Base-by-base conservation (phyloP, 1,284 basidiomycete genomes). In the Ceratobasidium papillatum region DNA sequence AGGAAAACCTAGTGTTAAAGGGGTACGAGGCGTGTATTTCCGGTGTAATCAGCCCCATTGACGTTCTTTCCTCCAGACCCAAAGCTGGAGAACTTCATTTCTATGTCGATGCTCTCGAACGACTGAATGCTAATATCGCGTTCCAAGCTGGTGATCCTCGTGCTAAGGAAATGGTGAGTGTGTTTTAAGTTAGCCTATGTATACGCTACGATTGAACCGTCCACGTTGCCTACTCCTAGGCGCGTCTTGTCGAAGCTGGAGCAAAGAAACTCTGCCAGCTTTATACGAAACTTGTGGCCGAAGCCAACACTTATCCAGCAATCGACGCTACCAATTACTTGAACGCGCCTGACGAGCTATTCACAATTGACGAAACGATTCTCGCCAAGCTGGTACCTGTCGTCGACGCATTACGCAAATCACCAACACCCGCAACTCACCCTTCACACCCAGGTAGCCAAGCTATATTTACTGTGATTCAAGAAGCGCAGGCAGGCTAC, bases 271-370 rank as follows among this genome's bases (percentile, higher is more conserved):
- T 94, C 19, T 86, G 89, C 0, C 91, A 92, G 78, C 81, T 93
- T 4, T 94, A 91, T 78, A 94, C 92, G 19, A 93, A 92, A 78
- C 84, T 91, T 22, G 91, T 93, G 41, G 92, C 93, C 1, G 92
- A 94, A 81, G 90, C 88, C 19, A 90, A 91, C 1, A 90, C 92
- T 45, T 84, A 85, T 30, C 87, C 89, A 8, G 88, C 88, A 0
- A 81, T 84, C 17, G 88, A 89, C 34, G 88, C 88, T 17, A 80
- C 88, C 0, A 87, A 89, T 36, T 87, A 90, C 69, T 82, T 84
- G 22, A 82, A 85, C 52, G 75, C 79, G 17, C 83, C 86, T 0
- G 59, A 75, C 34, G 47, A 19, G 22, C 38, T 77, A 38, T 76
- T 75, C 11, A 76, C 74, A 0, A 91, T 93, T 80, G 87, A 90